Percentiles rank a stretch among this genome's conserved stretches.
phyloP scores from a whole-genome alignment of 768 basidiomycete genomes.

The Boletus subcaerulescens region DNA sequence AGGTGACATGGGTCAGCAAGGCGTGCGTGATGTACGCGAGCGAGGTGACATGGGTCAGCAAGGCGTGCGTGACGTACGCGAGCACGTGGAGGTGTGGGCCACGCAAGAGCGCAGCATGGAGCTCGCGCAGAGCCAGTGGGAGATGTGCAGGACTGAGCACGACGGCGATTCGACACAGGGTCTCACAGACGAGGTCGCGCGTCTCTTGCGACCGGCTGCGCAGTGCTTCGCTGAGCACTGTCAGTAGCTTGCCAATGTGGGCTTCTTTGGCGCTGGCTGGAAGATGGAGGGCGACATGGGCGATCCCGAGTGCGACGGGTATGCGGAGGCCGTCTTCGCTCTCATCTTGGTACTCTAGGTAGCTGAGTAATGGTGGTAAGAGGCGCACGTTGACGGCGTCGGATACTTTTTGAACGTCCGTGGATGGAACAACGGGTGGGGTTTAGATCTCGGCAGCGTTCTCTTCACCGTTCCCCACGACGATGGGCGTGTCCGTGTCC shows the following conservation, averaged over 20 bases:
- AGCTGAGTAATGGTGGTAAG: constrained; percentile 73
- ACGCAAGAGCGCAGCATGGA: constrained; percentile 79
- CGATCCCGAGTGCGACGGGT: constrained; percentile 83
- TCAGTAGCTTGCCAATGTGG: constrained; percentile 75
- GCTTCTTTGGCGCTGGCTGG: constrained; percentile 59
- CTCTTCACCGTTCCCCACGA: constrained; percentile 33
- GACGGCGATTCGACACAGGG: constrained; percentile 74
- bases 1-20: too few relatives aligned
- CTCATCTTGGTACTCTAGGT: constrained; percentile 81
- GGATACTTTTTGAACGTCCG: constrained; percentile 45
- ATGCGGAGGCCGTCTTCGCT: constrained; percentile 85
- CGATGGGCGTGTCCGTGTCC: constrained; percentile 27
- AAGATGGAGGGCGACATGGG: constrained; percentile 77
- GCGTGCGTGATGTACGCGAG: too few relatives aligned
- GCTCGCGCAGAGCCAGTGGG: constrained; percentile 68
- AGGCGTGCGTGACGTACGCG: constrained; percentile 76
- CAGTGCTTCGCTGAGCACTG: constrained; percentile 82
- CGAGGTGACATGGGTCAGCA: constrained; percentile 78
- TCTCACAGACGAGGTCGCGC: constrained; percentile 80
- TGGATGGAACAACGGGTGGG: background rate
- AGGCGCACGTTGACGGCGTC: constrained; percentile 76
- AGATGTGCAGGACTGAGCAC: constrained; percentile 74
- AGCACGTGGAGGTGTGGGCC: constrained; percentile 95
- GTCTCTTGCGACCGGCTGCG: constrained; percentile 95
- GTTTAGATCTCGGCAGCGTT: constrained; percentile 7